These are phyloP conservation scores for Pulveroboletus sp. DNA, from an alignment of 768 basidiomycete genomes.

Conservation along the genomic window DNA sequence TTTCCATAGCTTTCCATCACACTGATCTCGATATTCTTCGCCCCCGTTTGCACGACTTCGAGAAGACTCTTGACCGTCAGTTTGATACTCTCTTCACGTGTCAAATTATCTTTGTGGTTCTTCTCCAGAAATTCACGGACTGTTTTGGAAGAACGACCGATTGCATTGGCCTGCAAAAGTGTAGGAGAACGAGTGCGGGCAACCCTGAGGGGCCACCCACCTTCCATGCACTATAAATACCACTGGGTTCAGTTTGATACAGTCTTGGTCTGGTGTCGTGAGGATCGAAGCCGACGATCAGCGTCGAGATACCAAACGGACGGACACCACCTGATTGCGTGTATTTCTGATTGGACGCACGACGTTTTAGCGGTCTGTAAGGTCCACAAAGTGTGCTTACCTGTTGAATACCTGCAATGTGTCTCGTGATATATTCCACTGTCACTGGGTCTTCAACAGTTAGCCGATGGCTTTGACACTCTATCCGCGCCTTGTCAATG, in stretches of 20 bases:
- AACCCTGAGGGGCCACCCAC: slow-evolving; percentile 35
- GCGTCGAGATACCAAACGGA: slow-evolving; percentile 96
- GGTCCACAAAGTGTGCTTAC: slow-evolving; percentile 38
- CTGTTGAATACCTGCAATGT: slow-evolving; percentile 99
- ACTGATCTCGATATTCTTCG: slow-evolving; percentile 98
- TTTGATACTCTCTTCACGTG: slow-evolving; percentile 88
- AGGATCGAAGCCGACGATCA: slow-evolving; percentile 97
- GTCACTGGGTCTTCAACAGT: slow-evolving; percentile 98
- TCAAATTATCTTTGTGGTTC: slow-evolving; percentile 90
- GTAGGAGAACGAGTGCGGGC: not conserved
- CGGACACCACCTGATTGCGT: slow-evolving; percentile 99
- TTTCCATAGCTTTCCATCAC: slow-evolving; percentile 96
- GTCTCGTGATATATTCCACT: slow-evolving; percentile 96
- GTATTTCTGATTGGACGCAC: slow-evolving; percentile 60
- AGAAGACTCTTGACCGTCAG: slow-evolving; percentile 92
- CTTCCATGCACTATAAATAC: slow-evolving; percentile 99
- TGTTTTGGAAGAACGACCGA: slow-evolving; percentile 96
- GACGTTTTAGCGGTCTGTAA: not conserved
- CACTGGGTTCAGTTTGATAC: slow-evolving; percentile 97
- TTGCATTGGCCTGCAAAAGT: slow-evolving; percentile 80
- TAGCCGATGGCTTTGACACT: slow-evolving; percentile 95
- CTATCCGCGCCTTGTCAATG: slow-evolving; percentile 96
- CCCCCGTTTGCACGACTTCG: slow-evolving; percentile 99
- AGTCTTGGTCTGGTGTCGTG: slow-evolving; percentile 83
- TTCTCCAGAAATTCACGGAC: slow-evolving; percentile 98